These are phyloP conservation scores for Umbelopsis vinacea DNA, from an alignment of 192 early-diverging fungal species.

Conservation along the genomic window DNA sequence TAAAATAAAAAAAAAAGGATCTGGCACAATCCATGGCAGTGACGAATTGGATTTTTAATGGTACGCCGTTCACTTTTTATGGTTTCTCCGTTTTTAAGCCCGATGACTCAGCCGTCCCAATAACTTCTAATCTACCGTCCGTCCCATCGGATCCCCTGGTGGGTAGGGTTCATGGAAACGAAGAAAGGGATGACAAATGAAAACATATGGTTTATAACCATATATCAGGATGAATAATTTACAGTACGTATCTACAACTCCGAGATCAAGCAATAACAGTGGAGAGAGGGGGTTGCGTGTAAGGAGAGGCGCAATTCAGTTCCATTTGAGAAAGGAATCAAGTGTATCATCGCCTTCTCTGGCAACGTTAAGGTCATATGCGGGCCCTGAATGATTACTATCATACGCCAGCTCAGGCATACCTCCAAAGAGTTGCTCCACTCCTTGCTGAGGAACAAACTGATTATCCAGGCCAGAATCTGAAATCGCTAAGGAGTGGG, in stretches of 20 bases:
- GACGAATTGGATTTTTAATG: not conserved
- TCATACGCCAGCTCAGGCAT: conserved; percentile 5
- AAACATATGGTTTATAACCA: conserved; percentile 1
- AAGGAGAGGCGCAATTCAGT: not conserved
- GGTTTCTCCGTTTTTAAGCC: too few relatives aligned
- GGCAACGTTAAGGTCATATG: not conserved
- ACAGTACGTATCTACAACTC: conserved; percentile 20
- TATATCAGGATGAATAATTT: not conserved
- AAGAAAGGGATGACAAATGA: not conserved
- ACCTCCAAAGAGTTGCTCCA: conserved; percentile 7
- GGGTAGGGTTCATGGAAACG: too few relatives aligned
- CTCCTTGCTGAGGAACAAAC: conserved; percentile 13
- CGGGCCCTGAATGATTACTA: not conserved
- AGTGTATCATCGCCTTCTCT: conserved; percentile 15
- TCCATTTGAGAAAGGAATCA: conserved; percentile 20
- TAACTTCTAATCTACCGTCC: not conserved
- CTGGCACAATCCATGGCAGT: not conserved
- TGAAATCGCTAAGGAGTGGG: not conserved
- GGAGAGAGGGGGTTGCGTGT: not conserved
- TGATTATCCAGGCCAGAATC: conserved; percentile 14
- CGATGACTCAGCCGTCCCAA: too few relatives aligned
- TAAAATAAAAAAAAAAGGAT: not conserved
- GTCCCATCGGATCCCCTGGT: not conserved
- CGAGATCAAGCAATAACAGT: not conserved
- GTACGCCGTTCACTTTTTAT: too few relatives aligned